phyloP scores from a whole-genome alignment of 352 stramenopile genomes.

The Globisporangium perplexum region DNA sequence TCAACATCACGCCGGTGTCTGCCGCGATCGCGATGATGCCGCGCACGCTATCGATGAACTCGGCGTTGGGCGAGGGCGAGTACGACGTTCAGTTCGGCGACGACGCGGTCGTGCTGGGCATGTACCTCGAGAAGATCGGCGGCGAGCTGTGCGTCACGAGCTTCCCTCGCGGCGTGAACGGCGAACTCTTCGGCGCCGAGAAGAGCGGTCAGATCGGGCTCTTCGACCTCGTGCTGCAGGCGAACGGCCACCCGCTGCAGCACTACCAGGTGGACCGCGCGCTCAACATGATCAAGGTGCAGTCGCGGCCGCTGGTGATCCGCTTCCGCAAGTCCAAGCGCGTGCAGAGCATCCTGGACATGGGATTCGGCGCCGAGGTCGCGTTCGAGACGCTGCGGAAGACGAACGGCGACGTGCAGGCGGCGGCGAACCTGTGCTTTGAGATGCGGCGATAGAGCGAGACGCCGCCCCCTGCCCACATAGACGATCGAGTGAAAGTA shows the following conservation, averaged over 20 bases:
- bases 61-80: slow-evolving; percentile 36
- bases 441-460: slow-evolving; percentile 26
- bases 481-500: slow-evolving; percentile 2
- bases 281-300: slow-evolving; percentile 83
- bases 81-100: slow-evolving; percentile 77
- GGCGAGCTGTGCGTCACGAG: slow-evolving; percentile 70
- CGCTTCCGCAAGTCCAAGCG: slow-evolving; percentile 65
- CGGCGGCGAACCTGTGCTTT: slow-evolving; percentile 63
- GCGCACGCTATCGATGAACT: slow-evolving; percentile 71
- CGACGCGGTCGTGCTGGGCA: slow-evolving; percentile 64
- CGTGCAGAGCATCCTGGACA: slow-evolving; percentile 63
- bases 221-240: slow-evolving; percentile 68
- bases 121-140: slow-evolving; percentile 78
- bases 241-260: slow-evolving; percentile 75
- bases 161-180: slow-evolving; percentile 59
- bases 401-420: slow-evolving; percentile 51
- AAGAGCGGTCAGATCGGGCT: slow-evolving; percentile 65
- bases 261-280: slow-evolving; percentile 79
- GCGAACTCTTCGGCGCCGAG: slow-evolving; percentile 71
- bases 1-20: slow-evolving; percentile 72
- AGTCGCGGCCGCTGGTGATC: slow-evolving; percentile 69
- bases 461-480: background rate
- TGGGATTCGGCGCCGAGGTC: slow-evolving; percentile 59
- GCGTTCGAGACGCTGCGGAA: slow-evolving; percentile 45
- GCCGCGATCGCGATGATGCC: slow-evolving; percentile 75